A percentile compares a stretch with the other conserved stretches of the same genome.
These are phyloP conservation scores for Naganishia sp. DNA, from an alignment of 1,284 basidiomycete species.

Conservation along the genomic window DNA sequence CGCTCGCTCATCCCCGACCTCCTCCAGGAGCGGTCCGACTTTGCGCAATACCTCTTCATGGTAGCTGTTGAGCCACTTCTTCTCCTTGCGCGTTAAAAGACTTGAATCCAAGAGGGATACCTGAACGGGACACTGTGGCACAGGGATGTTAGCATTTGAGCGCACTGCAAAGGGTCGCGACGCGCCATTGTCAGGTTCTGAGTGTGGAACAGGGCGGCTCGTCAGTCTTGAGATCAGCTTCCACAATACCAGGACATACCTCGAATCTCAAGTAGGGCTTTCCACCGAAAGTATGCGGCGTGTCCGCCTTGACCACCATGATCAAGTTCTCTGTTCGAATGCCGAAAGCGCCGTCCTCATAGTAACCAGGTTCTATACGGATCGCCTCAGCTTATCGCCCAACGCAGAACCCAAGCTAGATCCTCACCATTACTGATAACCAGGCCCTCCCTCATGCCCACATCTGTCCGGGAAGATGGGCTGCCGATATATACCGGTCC, in stretches of 20 bases:
- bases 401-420: neutral
- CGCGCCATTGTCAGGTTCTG: constrained; percentile 71
- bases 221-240: neutral
- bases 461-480: constrained; percentile 63
- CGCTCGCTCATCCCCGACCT: constrained; percentile 25
- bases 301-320: constrained; percentile 69
- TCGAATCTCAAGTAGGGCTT: constrained; percentile 82
- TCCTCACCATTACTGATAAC: constrained; percentile 75
- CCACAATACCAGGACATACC: constrained; percentile 5
- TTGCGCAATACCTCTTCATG: constrained; percentile 77
- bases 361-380: constrained; percentile 79
- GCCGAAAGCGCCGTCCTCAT: constrained; percentile 86
- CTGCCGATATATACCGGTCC: constrained; percentile 86
- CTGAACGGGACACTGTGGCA: constrained; percentile 75
- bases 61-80: constrained; percentile 80
- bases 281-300: constrained; percentile 79
- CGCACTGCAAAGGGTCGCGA: constrained; percentile 23
- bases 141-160: neutral
- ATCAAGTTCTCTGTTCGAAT: constrained; percentile 91
- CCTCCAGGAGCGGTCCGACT: constrained; percentile 68
- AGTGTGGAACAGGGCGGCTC: neutral
- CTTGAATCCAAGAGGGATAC: constrained; percentile 72
- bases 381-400: neutral
- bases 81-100: constrained; percentile 69
- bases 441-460: constrained; percentile 77